Evolutionary conservation across 169 alveolate genomes (phyloP), one percentile per base, ranked within the genome.

Genomic region (Plasmodium yoelii): DNA sequence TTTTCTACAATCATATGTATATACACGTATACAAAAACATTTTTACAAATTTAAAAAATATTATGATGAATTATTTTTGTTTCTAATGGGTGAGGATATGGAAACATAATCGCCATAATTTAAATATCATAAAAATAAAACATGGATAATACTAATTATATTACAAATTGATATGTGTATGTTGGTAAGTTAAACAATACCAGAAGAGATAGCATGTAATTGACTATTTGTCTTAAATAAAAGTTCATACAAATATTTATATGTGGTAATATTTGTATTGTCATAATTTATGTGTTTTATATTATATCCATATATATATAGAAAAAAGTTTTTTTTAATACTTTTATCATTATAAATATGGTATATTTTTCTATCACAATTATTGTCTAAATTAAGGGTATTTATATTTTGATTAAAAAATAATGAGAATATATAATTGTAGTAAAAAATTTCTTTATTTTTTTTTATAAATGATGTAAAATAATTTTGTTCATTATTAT

Each of bases 281-380:
- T 42, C 59, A 55, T 72, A 86, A 72, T 86, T 86, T 57, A 86
- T 86, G 65, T 86, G 87, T 55, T 86, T 86, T 51, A 86, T 64
- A 39, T 69, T 56, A 34, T 86, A 86, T 42, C 91, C 91, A 10
- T 46, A 46, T 15, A 57, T 86, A 53, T 86, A 86, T 55, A 86
- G 24, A 60, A 86, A 86, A 39, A 86, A 86, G 47, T 86, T 68
- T 44, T 86, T 86, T 56, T 86, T 86, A 34, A 86, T 12, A 6
- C 91, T 86, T 26, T 70, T 70, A 22, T 86, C 91, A 60, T 86
- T 86, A 47, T 86, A 86, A 8, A 86, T 46, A 64, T 59, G 61
- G 26, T 59, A 86, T 34, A 34, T 3, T 24, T 56, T 46, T 15
- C 46, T 24, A 13, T 64, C 51, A 10, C 28, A 55, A 9, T 44